Evolutionary conservation across 768 basidiomycete species (phyloP).

Genomic region (Mycena floridula): DNA sequence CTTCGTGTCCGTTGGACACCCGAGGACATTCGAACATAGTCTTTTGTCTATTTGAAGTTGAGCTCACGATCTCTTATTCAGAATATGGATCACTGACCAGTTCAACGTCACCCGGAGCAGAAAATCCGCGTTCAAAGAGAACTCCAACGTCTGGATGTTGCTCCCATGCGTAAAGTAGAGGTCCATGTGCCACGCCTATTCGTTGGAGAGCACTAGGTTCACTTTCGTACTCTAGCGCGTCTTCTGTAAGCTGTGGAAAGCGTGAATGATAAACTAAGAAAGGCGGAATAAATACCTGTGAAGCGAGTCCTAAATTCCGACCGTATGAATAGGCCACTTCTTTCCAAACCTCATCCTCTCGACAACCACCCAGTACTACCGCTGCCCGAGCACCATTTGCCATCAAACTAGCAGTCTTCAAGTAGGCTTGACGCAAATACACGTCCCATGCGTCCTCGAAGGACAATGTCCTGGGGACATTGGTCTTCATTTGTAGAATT

Average conservation of each 20-base stretch:
- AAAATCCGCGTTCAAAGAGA: conserved; percentile 76
- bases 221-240: conserved; percentile 72
- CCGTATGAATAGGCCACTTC: conserved; percentile 77
- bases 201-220: conserved; percentile 63
- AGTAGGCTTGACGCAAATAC: conserved; percentile 76
- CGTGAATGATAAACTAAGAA: conserved; percentile 1
- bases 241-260: conserved; percentile 68
- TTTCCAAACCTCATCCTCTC: conserved; percentile 63
- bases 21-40: conserved; percentile 61
- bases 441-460: conserved; percentile 54
- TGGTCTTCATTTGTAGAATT: conserved; percentile 80
- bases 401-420: conserved; percentile 72
- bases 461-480: conserved; percentile 17
- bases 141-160: conserved; percentile 71
- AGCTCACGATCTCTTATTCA: neutral
- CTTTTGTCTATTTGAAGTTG: conserved; percentile 44
- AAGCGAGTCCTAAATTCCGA: conserved; percentile 70
- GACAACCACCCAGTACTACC: conserved; percentile 61
- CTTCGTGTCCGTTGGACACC: conserved; percentile 74
- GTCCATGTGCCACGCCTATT: conserved; percentile 73
- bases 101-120: conserved; percentile 73
- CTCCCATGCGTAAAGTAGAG: conserved; percentile 82
- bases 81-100: conserved; percentile 39
- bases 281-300: conserved; percentile 18
- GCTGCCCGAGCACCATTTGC: conserved; percentile 67